These are phyloP conservation scores for Xylaria scruposa DNA, from an alignment of 495 filamentous ascomycete species.

Conservation along the genomic window DNA sequence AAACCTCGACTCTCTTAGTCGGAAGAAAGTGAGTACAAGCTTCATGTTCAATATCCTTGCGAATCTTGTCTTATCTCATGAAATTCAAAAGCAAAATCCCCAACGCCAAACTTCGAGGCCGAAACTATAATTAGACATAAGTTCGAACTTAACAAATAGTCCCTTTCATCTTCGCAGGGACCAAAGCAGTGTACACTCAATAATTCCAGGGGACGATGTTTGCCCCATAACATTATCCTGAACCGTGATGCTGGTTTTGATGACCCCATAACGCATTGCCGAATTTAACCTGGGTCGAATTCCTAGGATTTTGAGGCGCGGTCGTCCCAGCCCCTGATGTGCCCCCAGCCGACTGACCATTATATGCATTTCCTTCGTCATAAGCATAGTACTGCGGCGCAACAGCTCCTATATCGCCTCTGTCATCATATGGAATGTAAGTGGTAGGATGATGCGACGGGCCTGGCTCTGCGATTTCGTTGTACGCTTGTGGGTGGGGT, in stretches of 20 bases:
- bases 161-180: background rate
- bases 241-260: conserved; percentile 17
- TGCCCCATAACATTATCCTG: background rate
- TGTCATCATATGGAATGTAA: conserved; percentile 33
- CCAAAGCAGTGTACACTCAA: background rate
- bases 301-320: conserved; percentile 25
- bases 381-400: conserved; percentile 33
- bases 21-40: conserved; percentile 5
- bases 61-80: conserved; percentile 9
- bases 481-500: conserved; percentile 36
- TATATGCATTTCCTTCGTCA: conserved; percentile 24
- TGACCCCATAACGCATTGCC: conserved; percentile 40
- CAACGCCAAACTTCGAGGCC: conserved; percentile 19
- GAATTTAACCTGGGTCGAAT: conserved; percentile 33
- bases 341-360: conserved; percentile 18
- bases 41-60: background rate
- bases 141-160: background rate
- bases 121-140: conserved; percentile 8
- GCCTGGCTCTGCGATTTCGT: conserved; percentile 30
- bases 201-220: background rate
- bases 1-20: background rate
- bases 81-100: conserved; percentile 17
- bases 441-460: conserved; percentile 26
- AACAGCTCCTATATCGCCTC: conserved; percentile 40
- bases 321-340: conserved; percentile 31